These are phyloP conservation scores for Candida adriatica DNA, from an alignment of 805 yeast genomes.

Conservation along the genomic window DNA sequence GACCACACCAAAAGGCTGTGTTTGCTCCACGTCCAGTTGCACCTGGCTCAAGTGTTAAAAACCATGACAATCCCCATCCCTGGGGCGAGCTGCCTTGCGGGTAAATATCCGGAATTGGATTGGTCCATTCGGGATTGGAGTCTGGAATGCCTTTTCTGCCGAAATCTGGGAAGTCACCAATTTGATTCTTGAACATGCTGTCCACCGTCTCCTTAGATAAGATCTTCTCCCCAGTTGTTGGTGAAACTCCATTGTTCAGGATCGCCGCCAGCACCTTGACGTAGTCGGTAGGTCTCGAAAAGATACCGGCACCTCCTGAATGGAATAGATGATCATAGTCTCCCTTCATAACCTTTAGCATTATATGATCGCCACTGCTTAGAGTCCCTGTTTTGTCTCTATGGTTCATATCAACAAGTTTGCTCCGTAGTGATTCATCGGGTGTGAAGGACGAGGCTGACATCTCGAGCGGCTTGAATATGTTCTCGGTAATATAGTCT, in stretches of 20 bases:
- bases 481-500: slow-evolving; percentile 24
- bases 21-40: slow-evolving; percentile 32
- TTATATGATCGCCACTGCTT: not conserved
- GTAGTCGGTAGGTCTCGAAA: slow-evolving; percentile 34
- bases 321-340: slow-evolving; percentile 12
- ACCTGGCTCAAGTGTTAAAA: slow-evolving; percentile 20
- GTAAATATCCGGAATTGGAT: slow-evolving; percentile 10
- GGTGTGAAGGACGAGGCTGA: slow-evolving; percentile 23
- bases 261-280: slow-evolving; percentile 32
- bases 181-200: slow-evolving; percentile 26
- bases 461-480: slow-evolving; percentile 27
- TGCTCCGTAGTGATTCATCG: slow-evolving; percentile 11
- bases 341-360: not conserved
- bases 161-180: slow-evolving; percentile 24
- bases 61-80: slow-evolving; percentile 29
- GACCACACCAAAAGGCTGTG: slow-evolving; percentile 35
- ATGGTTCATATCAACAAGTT: slow-evolving; percentile 19
- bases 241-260: slow-evolving; percentile 35
- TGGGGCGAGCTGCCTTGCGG: slow-evolving; percentile 18
- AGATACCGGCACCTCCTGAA: slow-evolving; percentile 40
- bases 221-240: slow-evolving; percentile 7
- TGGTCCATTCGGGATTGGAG: slow-evolving; percentile 4
- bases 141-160: slow-evolving; percentile 3
- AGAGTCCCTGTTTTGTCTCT: slow-evolving; percentile 14
- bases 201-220: slow-evolving; percentile 24